These are phyloP conservation scores for Mucuna pruriens DNA, from an alignment of 306 rosid genomes.

Conservation along the genomic window DNA sequence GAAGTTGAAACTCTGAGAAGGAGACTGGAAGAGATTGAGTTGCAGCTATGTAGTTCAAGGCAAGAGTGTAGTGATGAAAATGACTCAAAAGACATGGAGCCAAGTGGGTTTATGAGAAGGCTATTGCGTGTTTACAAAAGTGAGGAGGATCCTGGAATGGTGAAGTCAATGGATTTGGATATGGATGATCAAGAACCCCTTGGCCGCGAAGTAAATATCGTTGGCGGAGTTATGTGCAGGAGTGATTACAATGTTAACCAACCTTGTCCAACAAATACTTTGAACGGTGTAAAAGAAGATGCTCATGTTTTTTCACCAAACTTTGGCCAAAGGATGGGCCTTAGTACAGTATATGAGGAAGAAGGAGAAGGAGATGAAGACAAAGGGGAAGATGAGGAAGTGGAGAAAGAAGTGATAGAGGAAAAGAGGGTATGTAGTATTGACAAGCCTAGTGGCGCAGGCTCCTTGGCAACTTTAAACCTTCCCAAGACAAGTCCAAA, in stretches of 20 bases:
- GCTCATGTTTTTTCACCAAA: constrained; percentile 51
- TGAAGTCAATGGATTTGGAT: constrained; percentile 97
- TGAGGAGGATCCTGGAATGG: constrained; percentile 80
- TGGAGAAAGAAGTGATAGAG: constrained; percentile 85
- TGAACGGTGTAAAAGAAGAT: constrained; percentile 47
- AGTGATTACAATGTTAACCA: constrained; percentile 43
- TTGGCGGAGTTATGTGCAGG: constrained; percentile 53
- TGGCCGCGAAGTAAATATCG: constrained; percentile 54
- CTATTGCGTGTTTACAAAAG: constrained; percentile 72
- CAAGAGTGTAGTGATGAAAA: constrained; percentile 46
- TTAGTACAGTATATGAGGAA: constrained; percentile 92
- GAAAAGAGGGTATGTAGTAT: constrained; percentile 77
- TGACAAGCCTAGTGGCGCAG: constrained; percentile 41
- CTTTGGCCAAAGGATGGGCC: constrained; percentile 59
- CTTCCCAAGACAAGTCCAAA: constrained; percentile 42
- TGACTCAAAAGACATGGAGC: constrained; percentile 59
- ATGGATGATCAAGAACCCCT: constrained; percentile 90
- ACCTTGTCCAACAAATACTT: constrained; percentile 38
- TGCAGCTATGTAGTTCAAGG: constrained; percentile 56
- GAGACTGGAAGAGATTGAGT: constrained; percentile 89
- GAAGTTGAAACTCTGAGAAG: constrained; percentile 85
- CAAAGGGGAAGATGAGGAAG: constrained; percentile 66
- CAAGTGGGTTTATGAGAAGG: constrained; percentile 71
- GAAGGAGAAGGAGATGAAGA: constrained; percentile 66
- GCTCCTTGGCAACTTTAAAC: constrained; percentile 35